These are phyloP conservation scores for Coemansia sp. DNA, from an alignment of 371 early-diverging fungal genomes.

Conservation along the genomic window DNA sequence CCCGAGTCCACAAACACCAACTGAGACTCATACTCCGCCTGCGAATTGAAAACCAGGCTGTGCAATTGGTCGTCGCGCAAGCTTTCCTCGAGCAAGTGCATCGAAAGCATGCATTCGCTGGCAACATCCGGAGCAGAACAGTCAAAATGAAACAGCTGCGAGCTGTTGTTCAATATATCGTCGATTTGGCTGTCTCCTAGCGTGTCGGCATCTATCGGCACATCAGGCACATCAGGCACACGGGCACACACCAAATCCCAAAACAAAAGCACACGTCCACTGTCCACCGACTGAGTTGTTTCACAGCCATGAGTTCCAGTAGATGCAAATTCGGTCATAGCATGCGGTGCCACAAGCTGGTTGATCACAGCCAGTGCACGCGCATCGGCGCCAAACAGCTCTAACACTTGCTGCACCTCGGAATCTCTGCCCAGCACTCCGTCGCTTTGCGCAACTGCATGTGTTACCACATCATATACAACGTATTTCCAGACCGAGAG, in stretches of 20 bases:
- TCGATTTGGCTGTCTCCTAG: constrained; percentile 2
- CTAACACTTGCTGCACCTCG: background rate
- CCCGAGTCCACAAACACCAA: background rate
- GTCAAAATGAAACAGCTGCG: constrained; percentile 13
- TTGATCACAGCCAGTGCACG: background rate
- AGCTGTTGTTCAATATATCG: constrained; percentile 5
- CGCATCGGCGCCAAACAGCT: background rate
- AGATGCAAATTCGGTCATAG: background rate
- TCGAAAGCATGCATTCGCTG: constrained; percentile 6
- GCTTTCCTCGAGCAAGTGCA: constrained; percentile 22
- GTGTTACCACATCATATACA: background rate
- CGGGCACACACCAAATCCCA: background rate
- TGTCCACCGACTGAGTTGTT: background rate
- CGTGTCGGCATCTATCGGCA: background rate
- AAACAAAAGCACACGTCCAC: background rate
- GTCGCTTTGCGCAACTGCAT: background rate
- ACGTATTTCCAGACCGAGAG: constrained; percentile 10
- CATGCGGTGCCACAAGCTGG: background rate
- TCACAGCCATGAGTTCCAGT: background rate
- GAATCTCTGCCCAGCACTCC: background rate
- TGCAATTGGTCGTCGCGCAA: constrained; percentile 16
- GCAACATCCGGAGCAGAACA: background rate
- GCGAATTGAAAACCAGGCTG: constrained; percentile 14
- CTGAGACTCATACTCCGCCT: background rate
- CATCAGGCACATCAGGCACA: too few relatives aligned